Evolutionary conservation across 2,329 filamentous ascomycete genomes (phyloP), one percentile per base, ranked within the genome.

Genomic region (Penicillium sp.): DNA sequence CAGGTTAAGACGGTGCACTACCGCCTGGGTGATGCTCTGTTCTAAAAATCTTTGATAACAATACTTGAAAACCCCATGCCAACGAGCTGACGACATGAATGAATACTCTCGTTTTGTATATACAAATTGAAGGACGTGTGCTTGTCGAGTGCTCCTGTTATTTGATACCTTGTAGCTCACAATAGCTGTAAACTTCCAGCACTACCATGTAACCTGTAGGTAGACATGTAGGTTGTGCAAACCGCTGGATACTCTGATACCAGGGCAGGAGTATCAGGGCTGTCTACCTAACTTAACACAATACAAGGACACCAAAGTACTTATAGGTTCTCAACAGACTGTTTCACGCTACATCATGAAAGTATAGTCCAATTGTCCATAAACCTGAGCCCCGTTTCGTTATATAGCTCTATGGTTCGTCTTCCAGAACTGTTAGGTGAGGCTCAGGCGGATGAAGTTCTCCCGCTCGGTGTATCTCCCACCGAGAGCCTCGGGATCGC

Each of bases 1-100:
- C 71, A 76, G 63, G 52, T 75, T 65, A 76, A 76, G 71, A 68
- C 72, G 11, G 73, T 76, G 39, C 71, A 74, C 60, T 64, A 71
- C 59, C 64, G 69, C 45, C 64, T 75, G 49, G 72, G 71, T 36
- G 71, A 72, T 53, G 72, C 73, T 56, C 65, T 74, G 45, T 76
- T 76, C 57, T 74, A 71, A 69, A 52, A 8, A 49, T 8, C 46
- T 44, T 37, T 54, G 3, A 48, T 30, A 27, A 47, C 38, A 52
- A 40, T 42, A 45, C 31, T 50, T 40, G 50, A 39, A 16, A 13
- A 9, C 22, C 37, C 22, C 12, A 36, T 12, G 28, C 22, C 30
- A 45, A 49, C 30, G 41, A 29, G 18, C 14, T 45, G 28, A 46
- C 35, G 46, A 49, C 34, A 25, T 35, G 41, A 45, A 28, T 44